phyloP scores from a whole-genome alignment of 2,329 filamentous ascomycete species.

The Aspergillus sp. region DNA sequence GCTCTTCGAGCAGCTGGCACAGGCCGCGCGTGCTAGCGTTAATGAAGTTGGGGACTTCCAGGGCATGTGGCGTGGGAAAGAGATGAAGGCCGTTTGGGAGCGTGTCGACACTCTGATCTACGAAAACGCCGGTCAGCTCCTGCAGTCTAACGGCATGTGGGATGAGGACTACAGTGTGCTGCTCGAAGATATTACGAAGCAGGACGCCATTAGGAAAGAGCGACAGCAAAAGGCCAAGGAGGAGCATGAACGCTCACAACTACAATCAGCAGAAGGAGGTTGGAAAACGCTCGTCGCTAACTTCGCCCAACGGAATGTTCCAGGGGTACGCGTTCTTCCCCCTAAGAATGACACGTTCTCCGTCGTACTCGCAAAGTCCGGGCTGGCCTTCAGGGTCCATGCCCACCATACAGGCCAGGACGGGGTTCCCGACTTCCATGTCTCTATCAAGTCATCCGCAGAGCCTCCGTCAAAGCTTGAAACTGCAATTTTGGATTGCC shows the following conservation, averaged over 20 bases:
- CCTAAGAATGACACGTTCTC: constrained; percentile 25
- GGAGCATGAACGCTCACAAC: constrained; percentile 28
- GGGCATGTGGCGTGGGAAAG: constrained; percentile 39
- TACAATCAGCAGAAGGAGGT: constrained; percentile 28
- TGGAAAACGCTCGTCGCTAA: constrained; percentile 36
- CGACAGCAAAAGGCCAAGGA: constrained; percentile 26
- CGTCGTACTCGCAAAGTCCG: constrained; percentile 33
- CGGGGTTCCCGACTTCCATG: constrained; percentile 33
- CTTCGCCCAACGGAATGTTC: constrained; percentile 27
- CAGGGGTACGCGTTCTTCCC: constrained; percentile 31
- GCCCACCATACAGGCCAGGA: constrained; percentile 20
- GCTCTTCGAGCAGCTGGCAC: constrained; percentile 35
- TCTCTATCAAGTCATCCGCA: constrained; percentile 26
- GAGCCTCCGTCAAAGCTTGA: constrained; percentile 35
- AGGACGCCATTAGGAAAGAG: constrained; percentile 29
- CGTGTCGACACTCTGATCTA: constrained; percentile 36
- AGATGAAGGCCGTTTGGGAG: constrained; percentile 41
- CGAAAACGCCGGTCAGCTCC: constrained; percentile 37
- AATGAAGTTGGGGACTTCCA: constrained; percentile 41
- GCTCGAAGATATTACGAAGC: constrained; percentile 29
- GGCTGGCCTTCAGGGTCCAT: constrained; percentile 36
- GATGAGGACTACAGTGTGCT: constrained; percentile 40
- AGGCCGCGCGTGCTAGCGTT: constrained; percentile 35
- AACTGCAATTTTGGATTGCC: constrained; percentile 31
- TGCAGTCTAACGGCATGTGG: constrained; percentile 42